These are phyloP conservation scores for Amauroascus niger DNA, from an alignment of 2,329 filamentous ascomycete genomes.

Conservation along the genomic window DNA sequence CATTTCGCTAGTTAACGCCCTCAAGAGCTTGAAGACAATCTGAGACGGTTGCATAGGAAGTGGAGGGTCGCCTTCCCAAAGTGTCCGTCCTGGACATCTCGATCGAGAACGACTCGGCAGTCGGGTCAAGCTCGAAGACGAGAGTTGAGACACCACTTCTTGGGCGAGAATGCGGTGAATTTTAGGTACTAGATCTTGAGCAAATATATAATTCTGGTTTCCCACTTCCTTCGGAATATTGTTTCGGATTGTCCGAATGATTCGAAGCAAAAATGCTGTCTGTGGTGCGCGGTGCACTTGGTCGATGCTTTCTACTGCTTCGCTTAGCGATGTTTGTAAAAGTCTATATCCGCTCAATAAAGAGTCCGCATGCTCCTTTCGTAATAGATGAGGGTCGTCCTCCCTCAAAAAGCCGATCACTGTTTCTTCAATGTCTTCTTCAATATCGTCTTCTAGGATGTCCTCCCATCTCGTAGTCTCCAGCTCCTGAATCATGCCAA, in stretches of 20 bases:
- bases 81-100: conserved; percentile 50
- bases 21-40: conserved; percentile 60
- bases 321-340: conserved; percentile 39
- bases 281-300: conserved; percentile 41
- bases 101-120: conserved; percentile 37
- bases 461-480: conserved; percentile 31
- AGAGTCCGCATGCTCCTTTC: conserved; percentile 49
- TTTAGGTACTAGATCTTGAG: conserved; percentile 50
- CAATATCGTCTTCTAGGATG: conserved; percentile 32
- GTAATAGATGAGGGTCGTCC: conserved; percentile 58
- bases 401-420: conserved; percentile 49
- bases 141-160: conserved; percentile 39
- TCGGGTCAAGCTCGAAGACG: conserved; percentile 37
- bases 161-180: conserved; percentile 55
- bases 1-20: conserved; percentile 58
- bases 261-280: conserved; percentile 56
- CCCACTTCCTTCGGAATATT: conserved; percentile 48
- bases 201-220: conserved; percentile 39
- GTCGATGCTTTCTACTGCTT: conserved; percentile 41
- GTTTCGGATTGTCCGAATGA: conserved; percentile 63
- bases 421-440: conserved; percentile 31
- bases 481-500: conserved; percentile 28
- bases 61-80: conserved; percentile 72
- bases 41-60: conserved; percentile 73
- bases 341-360: conserved; percentile 49